Evolutionary conservation across 139 green algal species (phyloP), one percentile per base, ranked within the genome.

Genomic region (Astrephomene gubernaculifera): DNA sequence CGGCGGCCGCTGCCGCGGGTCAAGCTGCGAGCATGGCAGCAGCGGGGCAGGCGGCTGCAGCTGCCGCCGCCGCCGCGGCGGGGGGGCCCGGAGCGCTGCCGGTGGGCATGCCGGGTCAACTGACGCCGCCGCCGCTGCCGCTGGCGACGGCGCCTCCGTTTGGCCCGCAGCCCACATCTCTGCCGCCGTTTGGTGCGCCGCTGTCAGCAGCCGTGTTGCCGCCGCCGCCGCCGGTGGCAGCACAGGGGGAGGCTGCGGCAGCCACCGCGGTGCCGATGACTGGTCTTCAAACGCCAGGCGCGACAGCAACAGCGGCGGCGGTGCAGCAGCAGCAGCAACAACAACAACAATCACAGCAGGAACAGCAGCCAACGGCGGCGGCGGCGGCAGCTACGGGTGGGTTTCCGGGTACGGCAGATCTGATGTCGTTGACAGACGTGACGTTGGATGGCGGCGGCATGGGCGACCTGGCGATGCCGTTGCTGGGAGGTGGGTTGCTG

Each of bases 11-110:
- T 6, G 73, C 73, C 22, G 74, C 74, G 27, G 57, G 74, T 1
- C 74, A 82, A 36, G 54, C 74, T 12, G 73, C 73, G 0, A 54
- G 53, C 38, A 82, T 82, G 74, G 68, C 39, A 19, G 68, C 70
- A 1, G 65, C 65, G 35, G 53, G 35, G 9, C 52, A 61, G 35
- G 71, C 49, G 36, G 72, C 45, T 2, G 45, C 33, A 2, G 45
- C 72, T n/a, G 72, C 35, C 14, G 71, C 44, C 21, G 21, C 14
- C 0, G 71, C 44, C 1, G 25, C 60, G 12, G 60, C 60, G 2
- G 63, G 63, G 12, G 24, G 29, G 57, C 5, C 21, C 21, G 57
- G 57, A 5, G 21, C 29, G 57, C 29, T 33, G 70, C 24, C 43
- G 70, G 25, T 21, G 41, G 22, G n/a, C n/a, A 33, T 64, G 10